Evolutionary conservation across 2,329 filamentous ascomycete genomes (phyloP).

Genomic region (Macroventuria anomochaeta): DNA sequence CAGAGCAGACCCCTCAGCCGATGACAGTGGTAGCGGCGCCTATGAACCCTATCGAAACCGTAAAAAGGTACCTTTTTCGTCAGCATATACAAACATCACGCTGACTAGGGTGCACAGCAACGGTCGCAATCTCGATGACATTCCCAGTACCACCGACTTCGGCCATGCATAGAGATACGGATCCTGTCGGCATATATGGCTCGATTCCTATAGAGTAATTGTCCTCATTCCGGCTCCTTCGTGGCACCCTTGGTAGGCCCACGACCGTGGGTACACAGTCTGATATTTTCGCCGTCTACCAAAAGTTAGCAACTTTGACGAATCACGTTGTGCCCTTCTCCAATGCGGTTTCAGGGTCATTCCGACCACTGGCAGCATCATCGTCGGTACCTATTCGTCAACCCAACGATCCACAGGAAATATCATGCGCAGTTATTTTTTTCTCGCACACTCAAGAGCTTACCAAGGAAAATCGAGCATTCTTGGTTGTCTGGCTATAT

Average conservation of each 20-base stretch:
- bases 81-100: slow-evolving; percentile 8
- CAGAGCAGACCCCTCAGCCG: neutral
- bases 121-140: slow-evolving; percentile 14
- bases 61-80: neutral
- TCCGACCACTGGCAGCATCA: slow-evolving; percentile 10
- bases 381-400: slow-evolving; percentile 1
- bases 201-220: slow-evolving; percentile 13
- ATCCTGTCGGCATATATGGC: slow-evolving; percentile 1
- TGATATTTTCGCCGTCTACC: slow-evolving; percentile 1
- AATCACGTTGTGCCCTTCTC: slow-evolving; percentile 5
- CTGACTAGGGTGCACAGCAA: slow-evolving; percentile 5
- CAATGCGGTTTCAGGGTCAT: slow-evolving; percentile 13
- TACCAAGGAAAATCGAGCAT: slow-evolving; percentile 11
- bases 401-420: slow-evolving; percentile 4
- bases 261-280: slow-evolving; percentile 9
- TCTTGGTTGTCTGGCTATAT: slow-evolving; percentile 18
- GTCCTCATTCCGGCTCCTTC: slow-evolving; percentile 14
- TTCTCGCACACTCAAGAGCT: neutral
- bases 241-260: slow-evolving; percentile 18
- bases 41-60: neutral
- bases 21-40: neutral
- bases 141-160: slow-evolving; percentile 11
- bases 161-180: slow-evolving; percentile 6
- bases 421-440: slow-evolving; percentile 12
- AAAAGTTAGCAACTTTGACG: neutral